A percentile compares a stretch with the other conserved stretches of the same genome.
These are phyloP conservation scores for Termitomyces sp. DNA, from an alignment of 768 basidiomycete species.

Conservation along the genomic window DNA sequence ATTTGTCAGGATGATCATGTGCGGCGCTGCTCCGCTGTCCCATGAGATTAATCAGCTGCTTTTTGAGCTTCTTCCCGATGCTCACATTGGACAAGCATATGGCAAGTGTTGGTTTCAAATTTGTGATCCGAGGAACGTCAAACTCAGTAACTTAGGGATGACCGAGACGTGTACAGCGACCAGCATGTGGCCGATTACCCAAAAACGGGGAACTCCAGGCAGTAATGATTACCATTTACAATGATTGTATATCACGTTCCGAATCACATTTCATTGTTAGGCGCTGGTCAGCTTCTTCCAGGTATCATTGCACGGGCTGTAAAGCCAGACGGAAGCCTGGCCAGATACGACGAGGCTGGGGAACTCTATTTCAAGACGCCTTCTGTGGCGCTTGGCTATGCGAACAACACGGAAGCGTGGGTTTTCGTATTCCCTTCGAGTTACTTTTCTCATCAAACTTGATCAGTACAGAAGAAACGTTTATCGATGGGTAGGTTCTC, in stretches of 20 bases:
- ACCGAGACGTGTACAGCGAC: constrained; percentile 60
- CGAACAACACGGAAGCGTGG: constrained; percentile 59
- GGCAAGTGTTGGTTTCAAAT: constrained; percentile 25
- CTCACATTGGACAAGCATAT: constrained; percentile 56
- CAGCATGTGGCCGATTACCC: constrained; percentile 42
- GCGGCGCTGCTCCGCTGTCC: constrained; percentile 57
- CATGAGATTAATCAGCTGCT: constrained; percentile 49
- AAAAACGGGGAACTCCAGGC: constrained; percentile 49
- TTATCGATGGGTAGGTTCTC: constrained; percentile 53
- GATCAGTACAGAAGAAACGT: constrained; percentile 62
- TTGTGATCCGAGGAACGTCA: neutral
- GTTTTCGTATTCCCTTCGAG: constrained; percentile 17
- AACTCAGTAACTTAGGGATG: constrained; percentile 41
- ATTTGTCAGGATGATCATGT: constrained; percentile 44
- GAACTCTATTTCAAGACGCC: constrained; percentile 56
- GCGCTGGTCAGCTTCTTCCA: constrained; percentile 54
- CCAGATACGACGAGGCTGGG: constrained; percentile 52
- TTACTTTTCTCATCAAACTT: neutral
- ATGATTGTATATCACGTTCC: neutral
- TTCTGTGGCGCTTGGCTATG: constrained; percentile 52
- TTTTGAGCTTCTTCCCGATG: constrained; percentile 45
- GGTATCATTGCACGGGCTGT: constrained; percentile 53
- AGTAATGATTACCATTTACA: constrained; percentile 23
- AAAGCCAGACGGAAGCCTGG: constrained; percentile 54
- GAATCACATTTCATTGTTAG: constrained; percentile 15